Evolutionary conservation across 1,139 yeast genomes (phyloP), one percentile per base, ranked within the genome.

Genomic region (Debaryomyces nepalensis): DNA sequence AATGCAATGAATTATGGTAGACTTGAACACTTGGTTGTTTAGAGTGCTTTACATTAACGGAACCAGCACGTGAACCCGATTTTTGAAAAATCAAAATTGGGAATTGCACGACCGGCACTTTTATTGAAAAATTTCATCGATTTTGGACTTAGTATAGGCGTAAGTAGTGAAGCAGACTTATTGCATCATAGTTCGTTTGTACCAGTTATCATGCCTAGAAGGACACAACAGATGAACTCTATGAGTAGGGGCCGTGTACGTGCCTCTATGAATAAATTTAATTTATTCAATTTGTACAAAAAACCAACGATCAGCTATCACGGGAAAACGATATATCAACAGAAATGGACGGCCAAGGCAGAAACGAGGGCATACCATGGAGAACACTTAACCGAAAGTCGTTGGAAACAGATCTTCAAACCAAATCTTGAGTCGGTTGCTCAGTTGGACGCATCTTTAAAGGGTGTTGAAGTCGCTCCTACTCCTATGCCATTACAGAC

Each of bases 321-420:
- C 44, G 77, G 81, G 7, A 80, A 78, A 57, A 79, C 90, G 11
- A 68, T 88, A 45, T 93, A 77, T 68, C 97, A 90, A 67, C 97
- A 91, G 65, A 89, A 90, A 68, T 93, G 96, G 91, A 69, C 76
- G 7, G 85, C 97, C 41, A 93, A 95, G 64, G 85, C 84, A 58
- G 97, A 90, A 61, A 84, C 98, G 4, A 80, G 99, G 68, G 86
- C 95, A 1, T 93, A 93, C 63, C 99, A 93, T 62, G 99, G 99
- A 53, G 98, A 93, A 58, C 91, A 87, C 61, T 67, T 93, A 44
- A 86, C 95, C 0, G 99, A 93, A 63, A 72, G 81, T 20, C 81
- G 93, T 59, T 88, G 91, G 82, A 82, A 85, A 59, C 72, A 82
- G 21, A 64, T 79, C 40, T 90, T 90, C 66, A 73, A 81, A 45